phyloP scores from a whole-genome alignment of 139 green algal genomes.

The Zygnema cylindricum region DNA sequence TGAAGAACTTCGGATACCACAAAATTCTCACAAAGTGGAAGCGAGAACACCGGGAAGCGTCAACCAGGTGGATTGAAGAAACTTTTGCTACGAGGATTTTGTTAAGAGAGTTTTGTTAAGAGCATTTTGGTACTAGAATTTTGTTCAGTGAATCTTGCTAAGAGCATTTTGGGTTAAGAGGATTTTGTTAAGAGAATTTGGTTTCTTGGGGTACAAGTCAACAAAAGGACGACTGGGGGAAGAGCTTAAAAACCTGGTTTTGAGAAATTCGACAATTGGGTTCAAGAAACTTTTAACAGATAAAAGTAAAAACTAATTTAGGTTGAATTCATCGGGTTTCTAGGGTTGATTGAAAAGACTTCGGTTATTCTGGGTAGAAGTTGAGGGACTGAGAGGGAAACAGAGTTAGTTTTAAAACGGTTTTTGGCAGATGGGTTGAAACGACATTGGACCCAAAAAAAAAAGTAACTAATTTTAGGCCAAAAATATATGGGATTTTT shows the following conservation, averaged over 20 bases:
- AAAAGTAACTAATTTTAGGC: no score
- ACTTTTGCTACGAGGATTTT: background rate
- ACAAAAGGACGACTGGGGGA: background rate
- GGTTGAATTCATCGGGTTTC: no score
- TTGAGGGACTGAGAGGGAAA: no score
- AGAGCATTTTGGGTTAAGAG: background rate
- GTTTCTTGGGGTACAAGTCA: background rate
- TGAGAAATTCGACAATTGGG: background rate
- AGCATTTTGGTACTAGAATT: constrained; percentile 1
- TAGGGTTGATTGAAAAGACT: no score
- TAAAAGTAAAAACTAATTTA: no score
- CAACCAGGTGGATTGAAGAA: constrained; percentile 14
- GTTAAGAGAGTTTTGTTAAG: background rate
- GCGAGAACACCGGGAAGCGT: background rate
- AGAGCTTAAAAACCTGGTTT: background rate
- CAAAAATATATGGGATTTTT: no score
- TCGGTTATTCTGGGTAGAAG: no score
- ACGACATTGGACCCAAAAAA: no score
- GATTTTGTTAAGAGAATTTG: constrained; percentile 1
- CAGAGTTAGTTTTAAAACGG: no score
- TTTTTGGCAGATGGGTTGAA: no score
- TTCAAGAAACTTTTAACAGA: no score
- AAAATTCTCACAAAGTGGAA: background rate
- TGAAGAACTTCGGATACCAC: constrained; percentile 30
- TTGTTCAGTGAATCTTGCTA: background rate